These are phyloP conservation scores for Knufia petricola DNA, from an alignment of 2,329 filamentous ascomycete genomes.

Conservation along the genomic window DNA sequence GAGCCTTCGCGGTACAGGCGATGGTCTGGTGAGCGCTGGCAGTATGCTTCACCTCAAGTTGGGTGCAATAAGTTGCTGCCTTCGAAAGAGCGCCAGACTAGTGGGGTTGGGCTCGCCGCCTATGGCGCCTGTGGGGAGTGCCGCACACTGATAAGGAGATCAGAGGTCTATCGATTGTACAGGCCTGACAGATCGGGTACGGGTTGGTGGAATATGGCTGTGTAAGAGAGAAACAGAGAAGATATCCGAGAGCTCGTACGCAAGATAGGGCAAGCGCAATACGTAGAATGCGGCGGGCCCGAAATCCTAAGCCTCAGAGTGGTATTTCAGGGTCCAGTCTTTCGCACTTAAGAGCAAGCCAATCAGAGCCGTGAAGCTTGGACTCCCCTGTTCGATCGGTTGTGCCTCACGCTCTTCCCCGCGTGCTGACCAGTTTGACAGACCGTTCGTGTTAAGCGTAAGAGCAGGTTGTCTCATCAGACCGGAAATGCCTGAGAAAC, in stretches of 20 bases:
- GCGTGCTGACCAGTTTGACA: background rate
- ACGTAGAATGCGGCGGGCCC: background rate
- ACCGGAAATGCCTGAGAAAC: background rate
- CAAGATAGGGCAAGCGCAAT: background rate
- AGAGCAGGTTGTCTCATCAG: too few relatives aligned
- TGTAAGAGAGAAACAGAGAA: slow-evolving; percentile 11
- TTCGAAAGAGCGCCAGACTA: background rate
- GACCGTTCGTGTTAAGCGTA: too few relatives aligned
- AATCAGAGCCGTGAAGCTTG: slow-evolving; percentile 1
- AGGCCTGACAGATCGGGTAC: background rate
- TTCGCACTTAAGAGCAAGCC: background rate
- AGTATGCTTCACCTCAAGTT: background rate
- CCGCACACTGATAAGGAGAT: background rate
- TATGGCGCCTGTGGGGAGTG: background rate
- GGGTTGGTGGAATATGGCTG: background rate
- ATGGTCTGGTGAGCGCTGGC: background rate
- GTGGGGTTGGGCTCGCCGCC: background rate
- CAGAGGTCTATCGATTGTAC: background rate
- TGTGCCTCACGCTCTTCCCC: background rate
- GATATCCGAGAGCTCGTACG: slow-evolving; percentile 8
- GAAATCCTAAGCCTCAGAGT: background rate
- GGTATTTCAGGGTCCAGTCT: slow-evolving; percentile 7
- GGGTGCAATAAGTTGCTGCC: background rate
- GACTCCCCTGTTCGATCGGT: background rate
- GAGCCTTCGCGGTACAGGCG: too few relatives aligned